Evolutionary conservation across 129 eudicot genomes (phyloP).

Genomic region (Chrysanthemum makinoi): DNA sequence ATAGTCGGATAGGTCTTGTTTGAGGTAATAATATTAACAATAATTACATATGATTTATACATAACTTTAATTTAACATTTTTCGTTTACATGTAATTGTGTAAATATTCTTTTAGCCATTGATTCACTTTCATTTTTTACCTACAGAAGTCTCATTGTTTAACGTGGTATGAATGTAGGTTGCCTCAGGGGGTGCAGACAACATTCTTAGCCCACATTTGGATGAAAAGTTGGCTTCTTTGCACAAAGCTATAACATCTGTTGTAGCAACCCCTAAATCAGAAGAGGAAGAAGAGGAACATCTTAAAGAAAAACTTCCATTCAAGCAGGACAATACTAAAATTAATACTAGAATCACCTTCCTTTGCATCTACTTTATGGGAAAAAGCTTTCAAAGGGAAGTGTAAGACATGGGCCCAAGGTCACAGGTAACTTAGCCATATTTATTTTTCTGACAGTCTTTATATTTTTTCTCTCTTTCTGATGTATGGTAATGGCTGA

Average conservation of each 20-base stretch:
- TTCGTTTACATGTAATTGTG: no score
- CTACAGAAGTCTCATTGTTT: no score
- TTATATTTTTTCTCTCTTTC: no score
- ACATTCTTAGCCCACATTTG: constrained; percentile 62
- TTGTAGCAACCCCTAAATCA: constrained; percentile 54
- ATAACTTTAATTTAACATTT: no score
- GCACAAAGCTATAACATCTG: constrained; percentile 54
- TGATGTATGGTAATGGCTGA: no score
- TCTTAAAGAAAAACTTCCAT: constrained; percentile 66
- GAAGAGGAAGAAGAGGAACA: constrained; percentile 63
- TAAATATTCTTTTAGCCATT: no score
- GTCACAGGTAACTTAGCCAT: constrained; percentile 55
- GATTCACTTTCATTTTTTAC: no score
- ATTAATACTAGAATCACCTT: constrained; percentile 63
- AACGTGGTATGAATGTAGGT: constrained; percentile 39
- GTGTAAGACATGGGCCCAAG: constrained; percentile 64
- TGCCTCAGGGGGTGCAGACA: constrained; percentile 71
- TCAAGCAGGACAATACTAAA: constrained; percentile 77
- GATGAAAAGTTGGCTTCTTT: constrained; percentile 51
- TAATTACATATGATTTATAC: not conserved
- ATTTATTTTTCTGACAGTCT: no score
- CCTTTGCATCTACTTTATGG: constrained; percentile 74
- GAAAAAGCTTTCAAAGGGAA: constrained; percentile 64
- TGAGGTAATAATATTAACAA: constrained; percentile 53
- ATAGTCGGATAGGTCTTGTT: constrained; percentile 52